These are phyloP conservation scores for Microbotryomycetes sp. DNA, from an alignment of 1,284 basidiomycete genomes.

Conservation along the genomic window DNA sequence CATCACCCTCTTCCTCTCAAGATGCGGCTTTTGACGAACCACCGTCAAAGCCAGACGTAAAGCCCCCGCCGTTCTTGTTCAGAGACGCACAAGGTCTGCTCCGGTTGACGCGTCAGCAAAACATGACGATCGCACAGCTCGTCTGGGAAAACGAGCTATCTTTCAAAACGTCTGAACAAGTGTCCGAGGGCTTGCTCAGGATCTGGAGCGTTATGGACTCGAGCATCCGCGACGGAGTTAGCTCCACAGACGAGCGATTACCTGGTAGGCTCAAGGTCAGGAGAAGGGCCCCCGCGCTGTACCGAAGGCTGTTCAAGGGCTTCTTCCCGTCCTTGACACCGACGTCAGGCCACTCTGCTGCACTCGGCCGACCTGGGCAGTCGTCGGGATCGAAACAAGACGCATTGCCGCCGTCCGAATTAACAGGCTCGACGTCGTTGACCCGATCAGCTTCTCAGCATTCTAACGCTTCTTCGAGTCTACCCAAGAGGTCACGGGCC, in stretches of 20 bases:
- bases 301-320: conserved; percentile 66
- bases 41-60: conserved; percentile 7
- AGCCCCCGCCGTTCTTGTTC: conserved; percentile 74
- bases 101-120: conserved; percentile 69
- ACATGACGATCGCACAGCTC: conserved; percentile 79
- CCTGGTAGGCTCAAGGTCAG: conserved; percentile 76
- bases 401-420: not conserved
- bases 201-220: conserved; percentile 93
- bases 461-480: not conserved
- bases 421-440: not conserved
- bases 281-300: conserved; percentile 74
- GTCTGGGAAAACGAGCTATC: conserved; percentile 90
- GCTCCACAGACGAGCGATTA: conserved; percentile 59
- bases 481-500: conserved; percentile 18
- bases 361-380: not conserved
- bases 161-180: conserved; percentile 68
- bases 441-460: not conserved
- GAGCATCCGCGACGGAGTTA: conserved; percentile 81
- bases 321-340: conserved; percentile 41
- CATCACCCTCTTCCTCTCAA: conserved; percentile 12
- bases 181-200: conserved; percentile 50
- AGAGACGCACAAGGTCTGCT: conserved; percentile 70
- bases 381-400: not conserved
- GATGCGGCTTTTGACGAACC: not conserved
- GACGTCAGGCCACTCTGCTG: not conserved